A percentile compares a stretch with the other conserved stretches of the same genome.
Evolutionary conservation across 73 alveolate species (phyloP).

Genomic region (Diophrys appendiculata): DNA sequence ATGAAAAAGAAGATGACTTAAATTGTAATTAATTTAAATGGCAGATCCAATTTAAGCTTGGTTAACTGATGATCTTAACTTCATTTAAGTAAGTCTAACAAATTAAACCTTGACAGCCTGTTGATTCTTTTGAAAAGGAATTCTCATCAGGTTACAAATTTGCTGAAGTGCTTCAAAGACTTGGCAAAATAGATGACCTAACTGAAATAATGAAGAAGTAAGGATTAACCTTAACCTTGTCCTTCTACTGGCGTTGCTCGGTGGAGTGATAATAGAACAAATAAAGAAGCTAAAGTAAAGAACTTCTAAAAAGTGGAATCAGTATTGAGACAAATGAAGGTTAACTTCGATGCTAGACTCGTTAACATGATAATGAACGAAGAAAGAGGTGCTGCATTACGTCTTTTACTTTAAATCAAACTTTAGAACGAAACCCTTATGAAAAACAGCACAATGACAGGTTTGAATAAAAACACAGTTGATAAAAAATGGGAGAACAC

Average conservation of each 20-base stretch:
- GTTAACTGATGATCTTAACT: too few species aligned
- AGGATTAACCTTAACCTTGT: too few species aligned
- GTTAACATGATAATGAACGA: conserved; percentile 58
- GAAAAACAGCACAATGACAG: conserved; percentile 20
- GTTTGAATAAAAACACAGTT: conserved; percentile 22
- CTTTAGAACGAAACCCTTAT: conserved; percentile 14
- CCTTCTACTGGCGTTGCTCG: too few species aligned
- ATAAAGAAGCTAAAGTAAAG: conserved; percentile 51
- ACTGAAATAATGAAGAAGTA: too few species aligned
- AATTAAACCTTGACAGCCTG: too few species aligned
- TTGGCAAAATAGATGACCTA: neutral
- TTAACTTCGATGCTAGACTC: conserved; percentile 51
- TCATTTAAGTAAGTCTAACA: too few species aligned
- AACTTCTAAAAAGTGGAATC: conserved; percentile 48
- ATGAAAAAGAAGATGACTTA: too few species aligned
- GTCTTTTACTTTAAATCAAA: conserved; percentile 54
- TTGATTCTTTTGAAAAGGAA: neutral
- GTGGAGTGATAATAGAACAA: conserved; percentile 33
- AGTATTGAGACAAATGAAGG: conserved; percentile 38
- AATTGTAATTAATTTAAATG: too few species aligned
- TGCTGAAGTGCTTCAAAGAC: conserved; percentile 1
- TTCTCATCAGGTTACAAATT: neutral
- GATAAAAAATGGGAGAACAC: neutral
- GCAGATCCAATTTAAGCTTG: too few species aligned
- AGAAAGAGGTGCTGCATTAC: conserved; percentile 68